Percentiles rank a stretch among this genome's conserved stretches.
These are phyloP conservation scores for Cercospora berteroae DNA, from an alignment of 2,329 filamentous ascomycete genomes.

Conservation along the genomic window DNA sequence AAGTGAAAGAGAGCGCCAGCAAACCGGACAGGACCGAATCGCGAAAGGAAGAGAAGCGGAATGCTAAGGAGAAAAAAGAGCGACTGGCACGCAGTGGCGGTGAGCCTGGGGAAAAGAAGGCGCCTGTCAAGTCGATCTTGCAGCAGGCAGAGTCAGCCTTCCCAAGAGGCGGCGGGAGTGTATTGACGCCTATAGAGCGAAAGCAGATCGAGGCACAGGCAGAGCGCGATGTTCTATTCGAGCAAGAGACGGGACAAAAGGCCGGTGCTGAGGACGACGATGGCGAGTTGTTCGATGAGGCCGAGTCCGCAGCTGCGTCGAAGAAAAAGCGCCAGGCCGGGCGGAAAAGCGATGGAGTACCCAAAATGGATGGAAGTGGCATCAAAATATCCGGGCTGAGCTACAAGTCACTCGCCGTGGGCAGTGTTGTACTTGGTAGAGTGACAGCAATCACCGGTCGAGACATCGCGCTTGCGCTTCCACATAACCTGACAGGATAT, in stretches of 20 bases:
- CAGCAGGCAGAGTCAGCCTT: slow-evolving; percentile 85
- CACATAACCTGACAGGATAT: slow-evolving; percentile 89
- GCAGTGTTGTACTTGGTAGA: slow-evolving; percentile 84
- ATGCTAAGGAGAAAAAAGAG: slow-evolving; percentile 26
- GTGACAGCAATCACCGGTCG: slow-evolving; percentile 76
- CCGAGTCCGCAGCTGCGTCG: slow-evolving; percentile 37
- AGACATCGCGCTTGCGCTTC: slow-evolving; percentile 76
- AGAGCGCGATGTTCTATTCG: slow-evolving; percentile 85
- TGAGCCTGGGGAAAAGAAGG: slow-evolving; percentile 32
- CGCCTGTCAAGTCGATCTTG: slow-evolving; percentile 47
- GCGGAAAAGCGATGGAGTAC: slow-evolving; percentile 9
- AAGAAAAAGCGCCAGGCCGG: slow-evolving; percentile 53
- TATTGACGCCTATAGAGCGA: slow-evolving; percentile 88
- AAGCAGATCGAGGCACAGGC: slow-evolving; percentile 96
- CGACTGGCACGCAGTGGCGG: slow-evolving; percentile 21
- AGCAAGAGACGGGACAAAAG: slow-evolving; percentile 67
- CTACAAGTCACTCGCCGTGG: slow-evolving; percentile 73
- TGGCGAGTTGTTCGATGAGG: slow-evolving; percentile 46
- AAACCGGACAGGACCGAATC: slow-evolving; percentile 11
- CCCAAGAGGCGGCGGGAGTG: slow-evolving; percentile 84
- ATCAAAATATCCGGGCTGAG: slow-evolving; percentile 61
- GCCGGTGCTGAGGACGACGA: slow-evolving; percentile 55
- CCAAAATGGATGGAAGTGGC: slow-evolving; percentile 44
- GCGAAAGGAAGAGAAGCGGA: slow-evolving; percentile 21
- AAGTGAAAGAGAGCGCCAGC: slow-evolving; percentile 13